These are phyloP conservation scores for Linnemannia elongata DNA, from an alignment of 192 early-diverging fungal species.

Conservation along the genomic window DNA sequence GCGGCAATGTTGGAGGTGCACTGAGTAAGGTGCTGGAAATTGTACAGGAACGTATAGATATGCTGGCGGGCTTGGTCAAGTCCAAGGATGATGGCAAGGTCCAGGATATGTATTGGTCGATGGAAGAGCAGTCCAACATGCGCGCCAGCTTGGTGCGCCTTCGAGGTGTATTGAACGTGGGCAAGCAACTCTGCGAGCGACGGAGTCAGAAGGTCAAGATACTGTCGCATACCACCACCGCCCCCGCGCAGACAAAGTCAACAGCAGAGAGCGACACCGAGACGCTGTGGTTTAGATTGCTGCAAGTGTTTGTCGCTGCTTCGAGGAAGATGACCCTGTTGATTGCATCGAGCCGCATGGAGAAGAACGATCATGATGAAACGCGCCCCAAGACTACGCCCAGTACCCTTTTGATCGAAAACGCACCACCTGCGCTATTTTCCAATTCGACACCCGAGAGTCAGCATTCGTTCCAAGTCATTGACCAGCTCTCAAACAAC, in stretches of 20 bases:
- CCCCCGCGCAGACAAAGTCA: conserved; percentile 19
- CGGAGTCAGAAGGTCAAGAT: conserved; percentile 42
- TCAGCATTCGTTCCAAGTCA: conserved; percentile 36
- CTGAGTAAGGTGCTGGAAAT: conserved; percentile 68
- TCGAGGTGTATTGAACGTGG: conserved; percentile 69
- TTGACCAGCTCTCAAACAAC: conserved; percentile 61
- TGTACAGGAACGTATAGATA: conserved; percentile 62
- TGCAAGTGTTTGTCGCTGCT: conserved; percentile 70
- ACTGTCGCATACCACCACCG: conserved; percentile 13
- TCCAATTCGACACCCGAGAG: conserved; percentile 45
- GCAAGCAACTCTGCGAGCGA: conserved; percentile 70
- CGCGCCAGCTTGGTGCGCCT: conserved; percentile 64
- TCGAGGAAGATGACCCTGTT: conserved; percentile 61
- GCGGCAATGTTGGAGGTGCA: conserved; percentile 66
- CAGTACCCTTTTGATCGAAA: conserved; percentile 20
- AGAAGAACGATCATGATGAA: not conserved
- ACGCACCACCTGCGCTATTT: conserved; percentile 45
- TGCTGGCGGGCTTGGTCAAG: conserved; percentile 57
- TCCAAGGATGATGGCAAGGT: conserved; percentile 55
- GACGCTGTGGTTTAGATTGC: conserved; percentile 66
- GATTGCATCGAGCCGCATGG: conserved; percentile 14
- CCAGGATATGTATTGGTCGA: conserved; percentile 58
- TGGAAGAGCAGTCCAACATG: conserved; percentile 63
- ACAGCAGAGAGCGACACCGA: conserved; percentile 63
- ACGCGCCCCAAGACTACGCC: not conserved